Evolutionary conservation across 352 stramenopile genomes (phyloP).

Genomic region (Elongisporangium senticosum): DNA sequence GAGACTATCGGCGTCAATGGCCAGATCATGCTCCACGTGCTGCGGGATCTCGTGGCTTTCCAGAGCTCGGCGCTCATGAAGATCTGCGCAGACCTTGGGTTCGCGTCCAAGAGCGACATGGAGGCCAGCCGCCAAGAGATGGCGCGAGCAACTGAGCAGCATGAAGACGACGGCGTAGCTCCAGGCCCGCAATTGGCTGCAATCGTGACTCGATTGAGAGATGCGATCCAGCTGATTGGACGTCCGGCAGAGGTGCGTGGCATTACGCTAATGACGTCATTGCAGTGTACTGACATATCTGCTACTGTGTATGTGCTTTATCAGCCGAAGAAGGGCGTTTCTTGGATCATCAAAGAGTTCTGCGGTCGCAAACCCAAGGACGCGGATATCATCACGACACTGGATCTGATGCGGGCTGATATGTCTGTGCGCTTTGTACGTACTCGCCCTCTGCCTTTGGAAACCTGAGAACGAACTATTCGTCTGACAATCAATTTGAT

Average conservation of each 20-base stretch:
- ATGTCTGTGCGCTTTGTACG: constrained; percentile 71
- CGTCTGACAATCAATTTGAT: background rate
- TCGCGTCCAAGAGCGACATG: constrained; percentile 40
- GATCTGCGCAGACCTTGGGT: constrained; percentile 35
- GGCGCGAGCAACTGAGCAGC: background rate
- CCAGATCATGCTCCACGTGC: constrained; percentile 25
- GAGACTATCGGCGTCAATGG: constrained; percentile 37
- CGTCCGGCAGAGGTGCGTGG: constrained; percentile 23
- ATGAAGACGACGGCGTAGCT: background rate
- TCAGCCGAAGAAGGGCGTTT: constrained; percentile 25
- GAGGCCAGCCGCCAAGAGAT: constrained; percentile 32
- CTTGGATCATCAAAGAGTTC: constrained; percentile 55
- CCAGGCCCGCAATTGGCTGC: background rate
- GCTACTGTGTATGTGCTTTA: constrained; percentile 7
- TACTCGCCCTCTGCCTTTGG: constrained; percentile 4
- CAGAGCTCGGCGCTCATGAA: constrained; percentile 24
- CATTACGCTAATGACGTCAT: background rate
- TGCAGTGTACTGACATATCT: background rate
- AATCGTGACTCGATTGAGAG: background rate
- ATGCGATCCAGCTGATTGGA: constrained; percentile 28
- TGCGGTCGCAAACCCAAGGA: constrained; percentile 32
- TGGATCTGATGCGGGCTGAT: constrained; percentile 80
- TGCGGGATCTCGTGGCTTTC: constrained; percentile 36
- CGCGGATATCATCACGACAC: constrained; percentile 57
- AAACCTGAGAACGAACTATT: background rate